Base-by-base conservation (phyloP, 73 alveolate species). In the Urostyla sp. region DNA sequence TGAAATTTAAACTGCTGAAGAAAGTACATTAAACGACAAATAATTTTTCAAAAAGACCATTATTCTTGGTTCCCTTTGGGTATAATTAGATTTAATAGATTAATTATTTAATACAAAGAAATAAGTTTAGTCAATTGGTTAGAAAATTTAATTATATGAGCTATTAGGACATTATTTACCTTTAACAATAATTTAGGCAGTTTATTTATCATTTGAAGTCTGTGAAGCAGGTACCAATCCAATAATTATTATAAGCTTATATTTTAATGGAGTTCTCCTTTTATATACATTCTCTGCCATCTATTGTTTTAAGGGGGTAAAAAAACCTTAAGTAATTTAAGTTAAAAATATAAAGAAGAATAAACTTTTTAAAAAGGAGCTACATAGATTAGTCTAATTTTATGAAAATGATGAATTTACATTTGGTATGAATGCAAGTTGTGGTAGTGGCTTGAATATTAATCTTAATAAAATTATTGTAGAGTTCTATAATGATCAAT, bases 401-500 rank as follows among this genome's bases (percentile, higher is more conserved):
- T 69, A 69, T 46, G 83, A 69, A 2, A 69, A 57, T n/a, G n/a
- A n/a, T n/a, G n/a, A n/a, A n/a, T n/a, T n/a, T n/a, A n/a, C n/a
- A n/a, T n/a, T n/a, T n/a, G n/a, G n/a, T n/a, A n/a, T n/a, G n/a
- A n/a, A n/a, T n/a, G n/a, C n/a, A n/a, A n/a, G n/a, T n/a, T n/a
- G n/a, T n/a, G n/a, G n/a, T n/a, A n/a, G n/a, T n/a, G n/a, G n/a
- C n/a, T n/a, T n/a, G n/a, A n/a, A n/a, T n/a, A n/a, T n/a, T 3
- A 69, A 45, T 31, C 40, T 46, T 28, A 69, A 54, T 3, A 69
- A 69, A 49, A 69, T 69, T 16, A 49, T 69, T 46, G 83, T 69
- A 37, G 83, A 69, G 31, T 69, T 69, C 31, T 69, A 69, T 23
- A 69, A 46, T 46, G 83, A 69, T n/a, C 34, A 69, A 69, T 69